These are phyloP conservation scores for Calocybe indica DNA, from an alignment of 768 basidiomycete species.

Conservation along the genomic window DNA sequence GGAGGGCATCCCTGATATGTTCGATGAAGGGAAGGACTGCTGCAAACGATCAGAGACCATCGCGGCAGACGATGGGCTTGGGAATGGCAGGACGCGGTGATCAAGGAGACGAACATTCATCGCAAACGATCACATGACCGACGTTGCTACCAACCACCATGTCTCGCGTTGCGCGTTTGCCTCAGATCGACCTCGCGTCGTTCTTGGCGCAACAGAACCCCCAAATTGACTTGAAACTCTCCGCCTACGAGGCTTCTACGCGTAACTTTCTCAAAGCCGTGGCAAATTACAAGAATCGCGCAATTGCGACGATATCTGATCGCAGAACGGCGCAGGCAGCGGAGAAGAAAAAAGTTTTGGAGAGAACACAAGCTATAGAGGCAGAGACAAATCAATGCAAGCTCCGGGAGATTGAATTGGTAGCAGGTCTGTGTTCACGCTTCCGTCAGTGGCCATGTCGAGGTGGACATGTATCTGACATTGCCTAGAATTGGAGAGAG, in stretches of 20 bases:
- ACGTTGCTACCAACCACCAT: constrained; percentile 5
- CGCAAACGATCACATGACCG: constrained; percentile 10
- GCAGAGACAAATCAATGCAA: constrained; percentile 72
- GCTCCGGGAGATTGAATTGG: constrained; percentile 70
- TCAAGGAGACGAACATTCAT: neutral
- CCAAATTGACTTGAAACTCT: constrained; percentile 56
- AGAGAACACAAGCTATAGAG: constrained; percentile 59
- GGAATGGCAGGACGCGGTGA: neutral
- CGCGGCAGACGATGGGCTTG: too few relatives aligned
- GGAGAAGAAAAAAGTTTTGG: constrained; percentile 57
- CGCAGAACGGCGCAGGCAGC: constrained; percentile 54
- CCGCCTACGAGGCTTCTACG: constrained; percentile 60
- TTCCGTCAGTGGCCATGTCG: neutral
- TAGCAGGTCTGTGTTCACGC: constrained; percentile 44
- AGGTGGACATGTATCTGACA: neutral
- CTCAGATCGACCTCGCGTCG: constrained; percentile 57
- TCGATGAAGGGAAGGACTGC: too few relatives aligned
- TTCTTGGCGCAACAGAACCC: constrained; percentile 52
- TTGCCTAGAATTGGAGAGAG: constrained; percentile 51
- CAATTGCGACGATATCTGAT: constrained; percentile 63
- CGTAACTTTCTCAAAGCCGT: constrained; percentile 71
- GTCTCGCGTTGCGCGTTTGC: constrained; percentile 27
- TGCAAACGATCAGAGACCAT: too few relatives aligned
- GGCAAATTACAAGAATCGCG: constrained; percentile 64
- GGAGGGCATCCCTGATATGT: too few relatives aligned